phyloP scores from a whole-genome alignment of 495 filamentous ascomycete genomes.

The Niebla homalea region DNA sequence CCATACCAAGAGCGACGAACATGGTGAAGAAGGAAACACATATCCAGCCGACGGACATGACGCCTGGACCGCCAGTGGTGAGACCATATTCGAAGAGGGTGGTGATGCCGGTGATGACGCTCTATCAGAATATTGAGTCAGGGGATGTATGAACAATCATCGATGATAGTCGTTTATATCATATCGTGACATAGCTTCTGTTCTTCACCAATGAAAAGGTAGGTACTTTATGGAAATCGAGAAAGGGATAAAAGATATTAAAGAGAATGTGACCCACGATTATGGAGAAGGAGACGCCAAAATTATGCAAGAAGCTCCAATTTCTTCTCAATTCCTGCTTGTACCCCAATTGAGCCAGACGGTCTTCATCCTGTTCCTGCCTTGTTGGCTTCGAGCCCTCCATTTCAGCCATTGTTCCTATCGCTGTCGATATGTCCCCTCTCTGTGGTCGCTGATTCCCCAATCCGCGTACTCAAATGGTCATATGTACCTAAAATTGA shows the following conservation, averaged over 20 bases:
- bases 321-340: constrained; percentile 49
- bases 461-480: no score
- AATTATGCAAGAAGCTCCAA: constrained; percentile 50
- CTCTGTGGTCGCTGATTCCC: no score
- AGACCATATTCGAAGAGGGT: constrained; percentile 45
- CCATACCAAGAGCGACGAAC: constrained; percentile 47
- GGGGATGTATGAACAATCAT: background rate
- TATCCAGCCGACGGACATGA: constrained; percentile 44
- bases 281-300: constrained; percentile 54
- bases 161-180: background rate
- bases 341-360: constrained; percentile 46
- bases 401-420: background rate
- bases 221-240: background rate
- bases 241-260: background rate
- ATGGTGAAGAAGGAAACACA: constrained; percentile 45
- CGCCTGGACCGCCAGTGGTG: constrained; percentile 42
- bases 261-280: constrained; percentile 31
- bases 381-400: background rate
- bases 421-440: no score
- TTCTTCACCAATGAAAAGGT: no score
- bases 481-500: no score
- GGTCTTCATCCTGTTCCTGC: constrained; percentile 32
- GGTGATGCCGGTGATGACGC: constrained; percentile 48
- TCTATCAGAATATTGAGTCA: constrained; percentile 23
- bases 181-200: background rate